These are phyloP conservation scores for Schizosaccharomyces japonicus DNA, from an alignment of 805 yeast genomes.

Conservation along the genomic window DNA sequence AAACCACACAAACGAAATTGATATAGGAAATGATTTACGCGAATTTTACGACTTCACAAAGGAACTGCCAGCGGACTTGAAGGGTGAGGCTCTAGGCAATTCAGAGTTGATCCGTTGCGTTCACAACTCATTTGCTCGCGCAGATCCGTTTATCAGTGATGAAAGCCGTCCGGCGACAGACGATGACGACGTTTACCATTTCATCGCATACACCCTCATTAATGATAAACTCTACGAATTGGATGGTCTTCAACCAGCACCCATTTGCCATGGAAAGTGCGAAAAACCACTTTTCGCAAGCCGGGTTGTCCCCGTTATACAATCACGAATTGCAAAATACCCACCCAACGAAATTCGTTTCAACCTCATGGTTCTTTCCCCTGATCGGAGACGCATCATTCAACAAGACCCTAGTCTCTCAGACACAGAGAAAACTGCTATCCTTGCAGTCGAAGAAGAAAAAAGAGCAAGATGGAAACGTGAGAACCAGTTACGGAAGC, in stretches of 20 bases:
- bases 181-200: constrained; percentile 29
- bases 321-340: constrained; percentile 24
- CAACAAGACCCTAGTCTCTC: constrained; percentile 22
- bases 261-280: constrained; percentile 30
- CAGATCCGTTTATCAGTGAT: constrained; percentile 28
- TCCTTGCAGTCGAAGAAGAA: constrained; percentile 19
- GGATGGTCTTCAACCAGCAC: constrained; percentile 35
- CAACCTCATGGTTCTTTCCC: constrained; percentile 29
- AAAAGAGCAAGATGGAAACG: constrained; percentile 30
- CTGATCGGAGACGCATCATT: constrained; percentile 23
- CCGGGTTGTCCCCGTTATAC: constrained; percentile 23
- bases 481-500: constrained; percentile 32
- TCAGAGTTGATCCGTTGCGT: constrained; percentile 31
- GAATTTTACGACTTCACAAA: constrained; percentile 27
- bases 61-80: constrained; percentile 20
- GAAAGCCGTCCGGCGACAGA: constrained; percentile 9
- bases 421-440: constrained; percentile 23
- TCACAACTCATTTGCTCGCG: constrained; percentile 40
- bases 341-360: constrained; percentile 29
- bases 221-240: constrained; percentile 31
- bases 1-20: constrained; percentile 19
- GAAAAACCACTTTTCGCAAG: constrained; percentile 21
- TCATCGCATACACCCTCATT: constrained; percentile 28
- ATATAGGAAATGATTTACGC: constrained; percentile 26
- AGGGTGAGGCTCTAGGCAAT: constrained; percentile 38